Percentiles rank a stretch among this genome's conserved stretches.
Conservation (phyloP, 768 basidiomycete genomes). For the Auricularia sp. region DNA sequence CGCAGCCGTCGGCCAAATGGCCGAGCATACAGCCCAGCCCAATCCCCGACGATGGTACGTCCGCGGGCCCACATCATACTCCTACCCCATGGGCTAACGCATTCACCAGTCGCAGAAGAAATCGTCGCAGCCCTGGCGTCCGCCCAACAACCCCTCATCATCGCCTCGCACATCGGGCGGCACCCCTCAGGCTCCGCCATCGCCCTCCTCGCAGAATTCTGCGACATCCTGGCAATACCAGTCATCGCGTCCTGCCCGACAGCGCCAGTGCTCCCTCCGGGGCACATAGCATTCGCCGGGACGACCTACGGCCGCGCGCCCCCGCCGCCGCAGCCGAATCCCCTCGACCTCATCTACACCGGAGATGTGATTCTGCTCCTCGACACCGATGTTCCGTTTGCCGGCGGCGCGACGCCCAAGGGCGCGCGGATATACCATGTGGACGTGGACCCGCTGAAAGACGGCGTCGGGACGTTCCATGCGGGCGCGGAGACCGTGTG, state of each 20-base stretch:
- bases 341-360: slow-evolving; percentile 5
- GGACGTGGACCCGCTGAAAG: slow-evolving; percentile 53
- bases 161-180: slow-evolving; percentile 54
- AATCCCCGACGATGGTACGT: slow-evolving; percentile 33
- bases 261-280: slow-evolving; percentile 42
- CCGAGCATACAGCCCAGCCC: slow-evolving; percentile 40
- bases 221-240: slow-evolving; percentile 42
- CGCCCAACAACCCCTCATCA: slow-evolving; percentile 48
- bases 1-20: slow-evolving; percentile 30
- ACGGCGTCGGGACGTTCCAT: slow-evolving; percentile 38
- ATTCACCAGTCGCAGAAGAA: slow-evolving; percentile 15
- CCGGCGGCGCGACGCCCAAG: slow-evolving; percentile 39
- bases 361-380: slow-evolving; percentile 57
- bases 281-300: slow-evolving; percentile 45
- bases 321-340: neutral
- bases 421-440: slow-evolving; percentile 47
- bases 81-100: too few relatives aligned
- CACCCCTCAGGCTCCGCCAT: slow-evolving; percentile 33
- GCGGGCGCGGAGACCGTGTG: slow-evolving; percentile 48
- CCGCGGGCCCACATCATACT: too few relatives aligned
- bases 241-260: slow-evolving; percentile 42
- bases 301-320: slow-evolving; percentile 33
- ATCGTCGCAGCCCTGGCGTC: slow-evolving; percentile 41
- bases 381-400: slow-evolving; percentile 51
- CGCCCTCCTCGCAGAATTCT: slow-evolving; percentile 34